Evolutionary conservation across 768 basidiomycete species (phyloP), one percentile per base, ranked within the genome.

Genomic region (Suillus lakei): DNA sequence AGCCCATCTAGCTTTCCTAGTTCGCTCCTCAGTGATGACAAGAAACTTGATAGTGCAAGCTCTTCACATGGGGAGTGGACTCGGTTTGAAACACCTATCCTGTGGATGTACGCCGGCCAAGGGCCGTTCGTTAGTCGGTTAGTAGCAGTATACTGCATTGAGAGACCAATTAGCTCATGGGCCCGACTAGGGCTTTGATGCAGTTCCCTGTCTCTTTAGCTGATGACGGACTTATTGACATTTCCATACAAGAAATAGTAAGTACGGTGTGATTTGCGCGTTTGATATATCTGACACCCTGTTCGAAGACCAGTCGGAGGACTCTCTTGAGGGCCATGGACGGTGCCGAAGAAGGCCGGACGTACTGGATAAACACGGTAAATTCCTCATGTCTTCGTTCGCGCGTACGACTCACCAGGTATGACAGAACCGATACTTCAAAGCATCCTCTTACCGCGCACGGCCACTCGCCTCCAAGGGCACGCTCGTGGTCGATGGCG

Each of bases 141-240:
- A 63, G 79, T 66, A 15, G 39, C 41, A 13, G 16, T 13, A 12
- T 43, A 38, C 26, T 59, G 26, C 10, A 28, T 59, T 4, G 30
- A 51, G 21, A 26, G 63, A 26, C 64, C 54, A 64, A 32, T 23
- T 38, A 21, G 15, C 61, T 67, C 60, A 64, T 60, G 62, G 23
- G 63, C n/a, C 44, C 36, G 46, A 16, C 65, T 60, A 90, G 90
- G 21, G 89, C 91, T 64, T 82, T 91, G 43, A 90, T 95, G 89
- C 87, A 92, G 30, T 96, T 95, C 72, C 95, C 93, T 0, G 88
- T 92, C 4, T 92, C 92, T 26, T 74, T 90, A 59, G 91, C 92
- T 0, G 86, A 91, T 65, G 92, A 96, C 71, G 92, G 93, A 0
- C 75, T 88, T 36, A 88, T 95, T 61, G 93, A 95, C 69, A 75